Conservation (phyloP, 164 flowering plant species). For the Annona cherimola region DNA sequence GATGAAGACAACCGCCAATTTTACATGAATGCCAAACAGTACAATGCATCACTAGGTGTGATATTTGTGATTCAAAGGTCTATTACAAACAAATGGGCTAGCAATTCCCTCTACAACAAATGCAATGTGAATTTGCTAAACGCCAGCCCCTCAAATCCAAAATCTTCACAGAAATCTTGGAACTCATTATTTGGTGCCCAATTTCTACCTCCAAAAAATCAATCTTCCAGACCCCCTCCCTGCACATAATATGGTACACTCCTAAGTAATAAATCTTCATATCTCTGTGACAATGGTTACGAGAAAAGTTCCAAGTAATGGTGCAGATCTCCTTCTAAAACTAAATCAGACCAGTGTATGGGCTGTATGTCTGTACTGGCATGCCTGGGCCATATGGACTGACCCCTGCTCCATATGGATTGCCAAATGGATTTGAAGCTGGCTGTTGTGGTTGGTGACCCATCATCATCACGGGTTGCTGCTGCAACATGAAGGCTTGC, state of each 20-base stretch:
- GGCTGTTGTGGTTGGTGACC: constrained; percentile 22
- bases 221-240: not conserved
- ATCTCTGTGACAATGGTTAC: constrained; percentile 1
- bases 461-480: constrained; percentile 16
- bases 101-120: not conserved
- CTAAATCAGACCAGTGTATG: constrained; percentile 24
- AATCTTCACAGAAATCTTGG: not conserved
- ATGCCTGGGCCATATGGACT: constrained; percentile 43
- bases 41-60: not conserved
- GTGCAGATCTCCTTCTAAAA: constrained; percentile 16
- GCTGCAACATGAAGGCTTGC: constrained; percentile 24
- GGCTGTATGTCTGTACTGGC: constrained; percentile 30
- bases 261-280: constrained; percentile 2
- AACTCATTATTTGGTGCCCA: not conserved
- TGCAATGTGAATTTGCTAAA: not conserved
- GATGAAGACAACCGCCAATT: not conserved
- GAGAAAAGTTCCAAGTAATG: not conserved
- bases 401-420: constrained; percentile 17
- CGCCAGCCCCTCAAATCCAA: not conserved
- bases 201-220: not conserved
- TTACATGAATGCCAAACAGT: not conserved
- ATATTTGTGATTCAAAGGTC: not conserved
- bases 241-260: constrained; percentile 40
- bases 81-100: not conserved
- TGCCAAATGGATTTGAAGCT: constrained; percentile 23